Percentiles rank a stretch among this genome's conserved stretches.
These are phyloP conservation scores for Lichtheimia corymbifera DNA, from an alignment of 371 early-diverging fungal species.

Conservation along the genomic window DNA sequence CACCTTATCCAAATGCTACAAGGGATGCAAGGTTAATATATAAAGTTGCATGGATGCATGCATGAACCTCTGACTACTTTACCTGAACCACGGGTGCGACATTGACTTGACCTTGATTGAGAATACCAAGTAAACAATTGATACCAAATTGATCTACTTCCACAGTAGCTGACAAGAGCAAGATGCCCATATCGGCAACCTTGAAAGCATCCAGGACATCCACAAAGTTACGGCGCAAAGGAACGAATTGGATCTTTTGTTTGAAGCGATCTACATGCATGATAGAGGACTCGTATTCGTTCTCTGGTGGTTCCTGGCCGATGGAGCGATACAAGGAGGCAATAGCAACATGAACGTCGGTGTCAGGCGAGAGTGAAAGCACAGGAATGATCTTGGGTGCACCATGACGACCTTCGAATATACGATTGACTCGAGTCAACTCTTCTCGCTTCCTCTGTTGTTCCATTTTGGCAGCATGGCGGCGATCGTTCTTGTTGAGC, in stretches of 20 bases:
- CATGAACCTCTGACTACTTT: neutral
- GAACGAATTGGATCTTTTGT: slow-evolving; percentile 82
- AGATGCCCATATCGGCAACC: slow-evolving; percentile 88
- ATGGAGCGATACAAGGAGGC: slow-evolving; percentile 56
- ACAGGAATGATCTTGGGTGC: slow-evolving; percentile 85
- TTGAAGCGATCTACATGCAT: slow-evolving; percentile 72
- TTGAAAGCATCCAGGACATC: slow-evolving; percentile 88
- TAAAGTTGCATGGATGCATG: neutral
- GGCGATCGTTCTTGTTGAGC: slow-evolving; percentile 76
- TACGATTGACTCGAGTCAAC: slow-evolving; percentile 62
- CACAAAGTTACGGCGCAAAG: slow-evolving; percentile 63
- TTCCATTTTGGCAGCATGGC: slow-evolving; percentile 76
- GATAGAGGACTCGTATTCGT: slow-evolving; percentile 23
- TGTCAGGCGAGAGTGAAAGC: slow-evolving; percentile 85
- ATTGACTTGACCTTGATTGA: slow-evolving; percentile 85
- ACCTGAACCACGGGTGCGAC: slow-evolving; percentile 72
- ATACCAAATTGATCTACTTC: slow-evolving; percentile 95
- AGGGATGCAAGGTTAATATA: neutral
- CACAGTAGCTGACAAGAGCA: slow-evolving; percentile 83
- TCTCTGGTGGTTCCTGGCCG: slow-evolving; percentile 45
- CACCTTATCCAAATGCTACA: slow-evolving; percentile 64
- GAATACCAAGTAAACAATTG: slow-evolving; percentile 75
- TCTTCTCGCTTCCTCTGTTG: slow-evolving; percentile 86
- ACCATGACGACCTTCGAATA: slow-evolving; percentile 83
- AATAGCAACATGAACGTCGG: slow-evolving; percentile 53